Conservation (phyloP, 805 yeast genomes). For the Ogataea henricii region DNA sequence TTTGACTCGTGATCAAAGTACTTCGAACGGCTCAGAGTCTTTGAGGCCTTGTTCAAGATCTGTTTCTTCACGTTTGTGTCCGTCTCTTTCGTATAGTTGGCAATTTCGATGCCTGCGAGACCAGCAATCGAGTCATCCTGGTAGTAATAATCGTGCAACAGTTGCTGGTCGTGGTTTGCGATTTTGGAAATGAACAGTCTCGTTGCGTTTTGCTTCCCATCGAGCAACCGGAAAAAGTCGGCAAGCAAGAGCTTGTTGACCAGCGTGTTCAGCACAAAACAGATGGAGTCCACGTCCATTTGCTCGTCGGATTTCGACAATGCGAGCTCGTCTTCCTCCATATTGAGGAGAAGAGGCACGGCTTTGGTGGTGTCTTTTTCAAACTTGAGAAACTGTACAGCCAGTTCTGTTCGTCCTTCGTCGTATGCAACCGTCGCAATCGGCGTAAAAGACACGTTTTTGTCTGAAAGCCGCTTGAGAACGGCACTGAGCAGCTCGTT, state of each 20-base stretch:
- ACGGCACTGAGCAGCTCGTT: constrained; percentile 54
- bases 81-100: constrained; percentile 24
- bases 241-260: constrained; percentile 58
- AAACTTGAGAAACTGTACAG: constrained; percentile 63
- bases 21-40: constrained; percentile 36
- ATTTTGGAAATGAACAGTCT: constrained; percentile 39
- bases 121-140: constrained; percentile 63
- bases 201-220: constrained; percentile 44
- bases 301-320: constrained; percentile 64
- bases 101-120: constrained; percentile 44
- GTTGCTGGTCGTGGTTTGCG: constrained; percentile 37
- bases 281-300: constrained; percentile 60
- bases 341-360: constrained; percentile 62
- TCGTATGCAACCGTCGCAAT: constrained; percentile 68
- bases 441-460: constrained; percentile 54
- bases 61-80: constrained; percentile 24
- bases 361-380: constrained; percentile 68
- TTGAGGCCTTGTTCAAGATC: constrained; percentile 33
- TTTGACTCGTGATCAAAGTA: constrained; percentile 38
- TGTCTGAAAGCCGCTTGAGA: constrained; percentile 43
- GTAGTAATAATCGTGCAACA: constrained; percentile 56
- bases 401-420: constrained; percentile 76
- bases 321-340: constrained; percentile 74
- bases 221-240: constrained; percentile 68
- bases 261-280: constrained; percentile 57